phyloP scores from a whole-genome alignment of 768 basidiomycete genomes.

The Roridomyces roridus region DNA sequence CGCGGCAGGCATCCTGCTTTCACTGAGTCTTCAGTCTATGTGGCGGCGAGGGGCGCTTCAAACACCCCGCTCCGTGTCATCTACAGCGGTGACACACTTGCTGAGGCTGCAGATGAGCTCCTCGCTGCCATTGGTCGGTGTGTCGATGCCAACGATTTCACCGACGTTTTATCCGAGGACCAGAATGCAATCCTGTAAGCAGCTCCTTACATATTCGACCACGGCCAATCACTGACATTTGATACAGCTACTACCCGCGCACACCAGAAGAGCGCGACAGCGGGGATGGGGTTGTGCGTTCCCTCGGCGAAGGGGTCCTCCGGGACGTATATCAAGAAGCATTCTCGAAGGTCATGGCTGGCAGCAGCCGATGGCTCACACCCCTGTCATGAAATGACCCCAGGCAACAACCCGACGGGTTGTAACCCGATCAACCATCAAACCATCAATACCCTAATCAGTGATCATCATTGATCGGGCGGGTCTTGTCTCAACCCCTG shows the following conservation, averaged over 20 bases:
- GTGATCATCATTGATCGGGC: too few relatives aligned
- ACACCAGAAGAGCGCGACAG: too few relatives aligned
- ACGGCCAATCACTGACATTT: too few relatives aligned
- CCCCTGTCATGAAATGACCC: too few relatives aligned
- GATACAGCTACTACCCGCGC: too few relatives aligned
- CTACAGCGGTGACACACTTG: background rate
- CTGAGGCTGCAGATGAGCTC: background rate
- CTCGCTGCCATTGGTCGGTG: background rate
- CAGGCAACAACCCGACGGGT: too few relatives aligned
- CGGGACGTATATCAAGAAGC: background rate
- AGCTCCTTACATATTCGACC: background rate
- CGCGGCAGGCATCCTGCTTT: too few relatives aligned
- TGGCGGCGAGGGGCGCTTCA: background rate
- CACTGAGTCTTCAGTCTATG: too few relatives aligned
- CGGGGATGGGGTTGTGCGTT: too few relatives aligned
- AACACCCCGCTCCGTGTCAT: background rate
- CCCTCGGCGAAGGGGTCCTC: background rate
- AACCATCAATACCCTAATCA: too few relatives aligned
- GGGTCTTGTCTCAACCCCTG: too few relatives aligned
- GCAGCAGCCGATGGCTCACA: background rate
- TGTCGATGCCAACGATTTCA: slow-evolving; percentile 3
- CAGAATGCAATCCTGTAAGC: background rate
- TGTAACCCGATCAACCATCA: too few relatives aligned
- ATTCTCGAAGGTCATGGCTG: background rate
- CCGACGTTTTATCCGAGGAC: background rate